phyloP scores from a whole-genome alignment of 768 basidiomycete species.

The Termitomyces sp. region DNA sequence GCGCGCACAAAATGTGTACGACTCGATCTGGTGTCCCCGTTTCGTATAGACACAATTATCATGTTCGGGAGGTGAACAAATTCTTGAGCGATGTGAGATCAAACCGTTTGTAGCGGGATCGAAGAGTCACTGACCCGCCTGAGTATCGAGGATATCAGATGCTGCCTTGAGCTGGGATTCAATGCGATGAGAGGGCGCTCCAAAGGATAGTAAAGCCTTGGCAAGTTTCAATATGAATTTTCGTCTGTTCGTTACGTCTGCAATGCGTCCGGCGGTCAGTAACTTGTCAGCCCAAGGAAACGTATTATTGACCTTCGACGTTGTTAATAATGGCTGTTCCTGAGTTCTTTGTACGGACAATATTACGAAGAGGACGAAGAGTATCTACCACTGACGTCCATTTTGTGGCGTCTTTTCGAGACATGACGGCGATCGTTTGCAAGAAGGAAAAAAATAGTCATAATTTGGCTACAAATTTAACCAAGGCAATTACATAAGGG shows the following conservation, averaged over 20 bases:
- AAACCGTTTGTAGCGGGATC: neutral
- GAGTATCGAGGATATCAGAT: slow-evolving; percentile 69
- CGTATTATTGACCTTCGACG: slow-evolving; percentile 34
- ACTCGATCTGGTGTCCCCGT: slow-evolving; percentile 59
- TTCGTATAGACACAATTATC: slow-evolving; percentile 78
- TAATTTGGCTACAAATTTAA: slow-evolving; percentile 1
- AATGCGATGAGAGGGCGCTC: slow-evolving; percentile 91
- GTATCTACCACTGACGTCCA: slow-evolving; percentile 9
- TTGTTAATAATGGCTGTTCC: slow-evolving; percentile 35
- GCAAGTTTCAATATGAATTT: slow-evolving; percentile 84
- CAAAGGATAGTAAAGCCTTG: slow-evolving; percentile 84
- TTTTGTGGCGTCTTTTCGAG: neutral
- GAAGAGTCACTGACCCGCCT: slow-evolving; percentile 42
- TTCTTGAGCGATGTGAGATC: slow-evolving; percentile 25
- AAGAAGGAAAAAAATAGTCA: neutral
- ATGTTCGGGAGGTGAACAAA: slow-evolving; percentile 82
- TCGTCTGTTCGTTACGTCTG: slow-evolving; percentile 43
- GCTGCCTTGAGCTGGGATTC: slow-evolving; percentile 84
- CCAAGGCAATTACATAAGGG: slow-evolving; percentile 11
- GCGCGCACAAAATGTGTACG: slow-evolving; percentile 87
- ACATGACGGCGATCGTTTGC: neutral
- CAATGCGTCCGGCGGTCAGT: neutral
- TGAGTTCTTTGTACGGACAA: slow-evolving; percentile 26
- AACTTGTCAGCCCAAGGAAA: neutral
- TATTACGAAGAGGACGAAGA: slow-evolving; percentile 17